phyloP scores from a whole-genome alignment of 1,139 yeast species.

The Yamadazyma spencermartinsiae region DNA sequence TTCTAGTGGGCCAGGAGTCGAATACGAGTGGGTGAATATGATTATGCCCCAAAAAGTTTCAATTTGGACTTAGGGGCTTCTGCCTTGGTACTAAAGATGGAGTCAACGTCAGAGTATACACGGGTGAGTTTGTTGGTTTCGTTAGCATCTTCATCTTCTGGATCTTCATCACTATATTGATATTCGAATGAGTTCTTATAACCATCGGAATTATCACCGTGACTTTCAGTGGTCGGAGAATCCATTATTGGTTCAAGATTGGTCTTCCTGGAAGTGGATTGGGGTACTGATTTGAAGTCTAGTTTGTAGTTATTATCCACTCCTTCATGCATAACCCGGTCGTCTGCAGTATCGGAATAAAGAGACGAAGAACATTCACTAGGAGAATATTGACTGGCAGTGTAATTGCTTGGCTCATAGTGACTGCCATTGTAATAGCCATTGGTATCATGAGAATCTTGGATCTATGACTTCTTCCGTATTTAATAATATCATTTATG shows the following conservation, averaged over 20 bases:
- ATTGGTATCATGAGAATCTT: not conserved
- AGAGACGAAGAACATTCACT: constrained; percentile 8
- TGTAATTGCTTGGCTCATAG: constrained; percentile 1
- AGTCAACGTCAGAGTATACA: constrained; percentile 20
- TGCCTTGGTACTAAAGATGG: constrained; percentile 17
- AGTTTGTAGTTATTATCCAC: constrained; percentile 5
- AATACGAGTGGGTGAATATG: not conserved
- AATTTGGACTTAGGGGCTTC: constrained; percentile 9
- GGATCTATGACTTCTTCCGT: constrained; percentile 6
- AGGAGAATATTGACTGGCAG: constrained; percentile 4
- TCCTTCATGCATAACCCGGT: not conserved
- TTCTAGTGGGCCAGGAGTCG: not conserved
- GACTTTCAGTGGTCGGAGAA: not conserved
- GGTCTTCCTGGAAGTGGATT: not conserved
- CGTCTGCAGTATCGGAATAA: constrained; percentile 5
- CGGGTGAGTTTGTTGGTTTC: constrained; percentile 15
- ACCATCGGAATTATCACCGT: not conserved
- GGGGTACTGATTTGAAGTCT: constrained; percentile 4
- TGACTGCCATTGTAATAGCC: not conserved
- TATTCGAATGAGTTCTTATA: constrained; percentile 8
- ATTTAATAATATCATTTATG: constrained; percentile 13
- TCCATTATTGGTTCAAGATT: constrained; percentile 1
- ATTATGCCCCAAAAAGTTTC: constrained; percentile 6
- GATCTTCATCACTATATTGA: constrained; percentile 10
- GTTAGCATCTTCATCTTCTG: constrained; percentile 11